Evolutionary conservation across 2,329 filamentous ascomycete species (phyloP), one percentile per base, ranked within the genome.

Genomic region (Diaporthe citri): DNA sequence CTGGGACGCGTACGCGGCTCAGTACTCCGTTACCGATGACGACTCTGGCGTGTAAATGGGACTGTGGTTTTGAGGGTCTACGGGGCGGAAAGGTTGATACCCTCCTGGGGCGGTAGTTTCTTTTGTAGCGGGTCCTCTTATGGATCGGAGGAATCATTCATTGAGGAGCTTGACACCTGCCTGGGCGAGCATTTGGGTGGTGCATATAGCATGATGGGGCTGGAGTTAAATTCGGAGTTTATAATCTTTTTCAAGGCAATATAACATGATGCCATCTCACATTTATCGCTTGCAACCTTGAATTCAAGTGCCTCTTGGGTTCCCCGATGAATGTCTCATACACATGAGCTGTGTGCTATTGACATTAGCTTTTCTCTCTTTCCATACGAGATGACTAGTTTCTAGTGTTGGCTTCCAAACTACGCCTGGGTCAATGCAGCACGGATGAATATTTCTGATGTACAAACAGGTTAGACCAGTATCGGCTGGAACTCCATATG

Each of bases 11-110:
- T 84, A 85, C 76, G 78, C 80, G 9, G 64, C 70, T 28, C 46
- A 57, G 2, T 71, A 74, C 17, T 72, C 22, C 2, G 31, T 83
- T n/a, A 62, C 72, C 1, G 81, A 82, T 78, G 80, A 82, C 1
- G 82, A 84, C 71, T 83, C 82, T 28, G 82, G 82, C 36, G 78
- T 84, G 64, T 85, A 78, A 79, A 25, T n/a, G n/a, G 28, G 36
- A 22, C 8, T 31, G 2, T n/a, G 15, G 13, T 25, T 6, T 51
- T 36, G 20, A 3, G 41, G 9, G 25, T 2, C 17, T 31, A 12
- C 3, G 17, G 10, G 9, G 22, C 34, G 13, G 48, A 28, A 22
- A 15, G 22, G 46, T 34, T 34, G 36, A 15, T 39, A 20, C 34
- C 39, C 8, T 36, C 5, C 4, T 20, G 3, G 3, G n/a, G n/a